Evolutionary conservation across 2,329 filamentous ascomycete genomes (phyloP), one percentile per base, ranked within the genome.

Genomic region (Byssothecium circinans): DNA sequence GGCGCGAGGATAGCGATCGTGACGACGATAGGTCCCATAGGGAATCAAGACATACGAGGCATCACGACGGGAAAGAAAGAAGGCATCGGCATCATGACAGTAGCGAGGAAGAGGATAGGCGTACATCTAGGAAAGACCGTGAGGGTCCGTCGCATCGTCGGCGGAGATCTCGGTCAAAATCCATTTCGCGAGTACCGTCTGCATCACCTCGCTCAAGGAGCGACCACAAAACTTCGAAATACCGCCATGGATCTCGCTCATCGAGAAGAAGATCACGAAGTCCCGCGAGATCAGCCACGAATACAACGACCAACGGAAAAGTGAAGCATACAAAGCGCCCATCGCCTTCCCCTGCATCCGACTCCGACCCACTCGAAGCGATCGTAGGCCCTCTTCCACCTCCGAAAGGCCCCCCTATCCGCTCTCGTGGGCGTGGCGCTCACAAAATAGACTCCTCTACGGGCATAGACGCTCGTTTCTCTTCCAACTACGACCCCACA

Each of bases 391-490:
- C 90, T 17, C 70, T 75, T 1, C 84, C 81, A 8, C 84, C 85
- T 22, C 78, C 78, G 17, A 73, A 71, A 3, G 55, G 65, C 29
- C 61, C 65, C 25, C 54, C 56, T 23, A 64, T 83, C 25, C 79
- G 74, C 36, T 59, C 61, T 14, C 62, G 62, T 19, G 44, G 67
- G 37, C 65, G 67, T n/a, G 65, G 65, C 22, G 64, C 61, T 7
- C 54, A 62, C 34, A 69, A 65, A 49, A 49, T 54, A n/a, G n/a
- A n/a, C 19, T 61, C 55, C 15, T 53, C 54, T 2, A 57, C 84
- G 20, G 84, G 81, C 8, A 95, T 96, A 56, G 91, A 96, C 63
- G 77, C 81, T 19, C 88, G 88, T 43, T 97, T 96, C 68, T 85
- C 87, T 1, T 75, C 83, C 1, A 80, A 71, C 15, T 86, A 86